Evolutionary conservation across 2,329 filamentous ascomycete genomes (phyloP).

Genomic region (Graphiopsis chlorocephala): DNA sequence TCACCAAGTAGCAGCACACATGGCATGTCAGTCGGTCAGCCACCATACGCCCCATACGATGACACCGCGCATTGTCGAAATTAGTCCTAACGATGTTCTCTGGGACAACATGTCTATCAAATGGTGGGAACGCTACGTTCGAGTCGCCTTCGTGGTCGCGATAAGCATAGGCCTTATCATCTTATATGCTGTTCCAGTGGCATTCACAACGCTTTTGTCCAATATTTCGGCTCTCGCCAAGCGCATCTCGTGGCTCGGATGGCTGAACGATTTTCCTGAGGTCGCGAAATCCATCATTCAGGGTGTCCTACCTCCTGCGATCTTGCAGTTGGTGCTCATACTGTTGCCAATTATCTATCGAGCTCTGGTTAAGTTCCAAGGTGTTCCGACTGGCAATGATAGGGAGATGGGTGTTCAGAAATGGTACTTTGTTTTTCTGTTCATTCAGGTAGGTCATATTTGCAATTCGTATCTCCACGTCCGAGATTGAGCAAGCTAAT

Average conservation of each 20-base stretch:
- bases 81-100: constrained; percentile 85
- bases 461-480: not conserved
- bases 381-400: constrained; percentile 77
- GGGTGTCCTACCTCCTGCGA: constrained; percentile 77
- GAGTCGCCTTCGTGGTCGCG: constrained; percentile 63
- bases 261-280: constrained; percentile 61
- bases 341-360: constrained; percentile 77
- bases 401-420: constrained; percentile 80
- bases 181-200: constrained; percentile 86
- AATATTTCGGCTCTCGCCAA: constrained; percentile 70
- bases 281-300: constrained; percentile 67
- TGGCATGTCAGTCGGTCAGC: constrained; percentile 90
- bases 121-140: constrained; percentile 88
- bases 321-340: constrained; percentile 75
- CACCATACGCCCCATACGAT: constrained; percentile 93
- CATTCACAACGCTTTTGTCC: constrained; percentile 78
- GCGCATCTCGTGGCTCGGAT: constrained; percentile 66
- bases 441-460: constrained; percentile 63
- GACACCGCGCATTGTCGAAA: constrained; percentile 88
- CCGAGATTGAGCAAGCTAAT: not conserved
- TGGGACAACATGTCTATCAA: constrained; percentile 97
- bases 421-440: constrained; percentile 92
- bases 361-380: constrained; percentile 69
- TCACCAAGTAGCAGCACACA: constrained; percentile 93
- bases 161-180: constrained; percentile 74